Evolutionary conservation across 2,329 filamentous ascomycete species (phyloP), one percentile per base, ranked within the genome.

Genomic region (Aureobasidium sp.): DNA sequence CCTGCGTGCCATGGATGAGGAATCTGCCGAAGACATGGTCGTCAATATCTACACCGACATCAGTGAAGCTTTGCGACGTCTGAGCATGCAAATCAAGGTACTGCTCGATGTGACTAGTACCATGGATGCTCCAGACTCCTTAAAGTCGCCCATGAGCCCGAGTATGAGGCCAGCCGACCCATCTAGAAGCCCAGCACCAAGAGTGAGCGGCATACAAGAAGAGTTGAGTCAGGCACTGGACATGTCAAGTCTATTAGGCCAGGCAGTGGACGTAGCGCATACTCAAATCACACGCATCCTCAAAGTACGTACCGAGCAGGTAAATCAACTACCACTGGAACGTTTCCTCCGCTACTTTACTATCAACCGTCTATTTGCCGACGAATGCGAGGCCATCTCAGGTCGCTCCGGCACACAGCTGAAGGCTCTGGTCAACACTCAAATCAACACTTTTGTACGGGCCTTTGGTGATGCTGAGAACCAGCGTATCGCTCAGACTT

Each of bases 21-120:
- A 88, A 62, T 91, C 96, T 74, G 90, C 91, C 0, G 93, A 97
- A 73, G 84, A 86, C 7, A 83, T 97, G 68, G 82, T 97, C 15
- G 79, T 85, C 33, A 89, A 85, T 62, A 88, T 96, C 17, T 99
- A 97, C 70, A 88, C 91, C 19, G 86, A 89, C 37, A 87, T 97
- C 9, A 88, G 93, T 4, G 94, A 99, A 76, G 90, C 90, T 3
- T 73, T 99, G 52, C 82, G 94, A 62, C 83, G 94, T 69, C 78
- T 97, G 8, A 91, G 90, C 19, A 92, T 91, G 0, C 93, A 97
- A 72, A 89, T 94, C 61, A 99, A 99, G 73, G 86, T 97, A 11
- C 76, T 99, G n/a, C 80, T 99, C 11, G 94, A 99, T 73, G 89
- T 96, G 22, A 94, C 92, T 0, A 96, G 91, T 71, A 87, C 85